Conservation (phyloP, 805 yeast genomes). For the Saturnispora kantuleensis region DNA sequence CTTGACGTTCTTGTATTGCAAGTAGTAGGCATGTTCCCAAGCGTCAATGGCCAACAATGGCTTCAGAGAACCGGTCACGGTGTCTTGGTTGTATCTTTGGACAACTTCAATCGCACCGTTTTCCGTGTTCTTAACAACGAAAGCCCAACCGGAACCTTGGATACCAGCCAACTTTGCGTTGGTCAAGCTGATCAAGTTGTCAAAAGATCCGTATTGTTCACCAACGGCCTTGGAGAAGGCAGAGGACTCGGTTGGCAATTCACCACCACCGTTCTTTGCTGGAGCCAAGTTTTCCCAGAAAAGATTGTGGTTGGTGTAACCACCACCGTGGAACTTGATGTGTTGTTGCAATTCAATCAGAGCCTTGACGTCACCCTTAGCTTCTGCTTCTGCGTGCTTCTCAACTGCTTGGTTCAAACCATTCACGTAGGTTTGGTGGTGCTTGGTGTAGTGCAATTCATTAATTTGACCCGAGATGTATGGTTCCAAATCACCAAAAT, state of each 20-base stretch:
- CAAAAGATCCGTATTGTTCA: conserved; percentile 63
- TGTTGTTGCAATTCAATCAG: conserved; percentile 57
- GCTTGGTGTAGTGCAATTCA: conserved; percentile 80
- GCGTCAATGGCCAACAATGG: conserved; percentile 89
- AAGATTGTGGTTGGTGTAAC: conserved; percentile 73
- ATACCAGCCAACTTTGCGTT: conserved; percentile 72
- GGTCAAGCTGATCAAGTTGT: conserved; percentile 51
- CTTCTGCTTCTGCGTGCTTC: conserved; percentile 57
- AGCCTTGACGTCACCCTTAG: conserved; percentile 47
- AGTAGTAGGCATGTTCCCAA: conserved; percentile 95
- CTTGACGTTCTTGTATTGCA: conserved; percentile 87
- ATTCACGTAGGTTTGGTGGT: conserved; percentile 84
- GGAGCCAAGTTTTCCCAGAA: conserved; percentile 90
- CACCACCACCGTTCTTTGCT: conserved; percentile 65
- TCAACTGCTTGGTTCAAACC: conserved; percentile 75
- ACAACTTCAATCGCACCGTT: conserved; percentile 71
- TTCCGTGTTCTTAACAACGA: conserved; percentile 71
- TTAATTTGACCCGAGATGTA: conserved; percentile 78
- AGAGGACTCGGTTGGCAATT: conserved; percentile 44
- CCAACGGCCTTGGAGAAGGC: conserved; percentile 49
- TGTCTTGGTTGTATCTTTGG: conserved; percentile 80
- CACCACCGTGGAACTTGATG: conserved; percentile 90
- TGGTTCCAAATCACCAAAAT: conserved; percentile 80
- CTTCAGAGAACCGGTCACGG: conserved; percentile 56
- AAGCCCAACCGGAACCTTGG: conserved; percentile 96